Evolutionary conservation across 352 stramenopile species (phyloP), one percentile per base, ranked within the genome.

Genomic region (Elongisporangium senticosum): DNA sequence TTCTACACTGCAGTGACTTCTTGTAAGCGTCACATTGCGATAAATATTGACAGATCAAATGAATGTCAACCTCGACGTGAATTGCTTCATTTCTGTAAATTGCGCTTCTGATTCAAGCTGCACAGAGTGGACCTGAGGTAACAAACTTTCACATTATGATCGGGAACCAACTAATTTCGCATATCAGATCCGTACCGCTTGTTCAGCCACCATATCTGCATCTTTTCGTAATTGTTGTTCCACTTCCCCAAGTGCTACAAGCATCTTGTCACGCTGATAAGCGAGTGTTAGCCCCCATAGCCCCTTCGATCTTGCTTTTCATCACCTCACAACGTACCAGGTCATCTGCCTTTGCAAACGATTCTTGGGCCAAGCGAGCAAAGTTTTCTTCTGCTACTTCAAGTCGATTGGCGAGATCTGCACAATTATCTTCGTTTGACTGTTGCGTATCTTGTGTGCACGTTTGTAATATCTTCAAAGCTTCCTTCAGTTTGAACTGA

Each of bases 361-460:
- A 68, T 10, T 78, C 65, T 17, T 72, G 63, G n/a, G 71, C 64
- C 22, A 80, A 53, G 19, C 55, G 53, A 10, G 71, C 61, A 26
- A 89, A 77, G 4, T 69, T 71, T 14, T 85, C 59, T 65, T 87
- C 79, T 2, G 69, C 62, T 47, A 65, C 20, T 14, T 76, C 58
- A 8, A 89, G n/a, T 48, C 72, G 69, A 7, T 74, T 68, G 17
- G 51, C 48, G 3, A 87, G 53, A 13, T 62, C 63, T 14, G 55
- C 62, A 39, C 57, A 74, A 2, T 56, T 72, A 4, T 71, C 67
- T 39, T 79, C 62, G 11, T 43, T 68, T 14, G 56, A 54, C 37
- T 78, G 64, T 33, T 86, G 65, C 2, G 64, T 59, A 33, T 79
- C 71, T 48, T 81, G 72, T 1, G 72, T 64, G 55, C 71, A 86